Evolutionary conservation across 768 basidiomycete species (phyloP).

Genomic region (Candolleomyces eurysporus): DNA sequence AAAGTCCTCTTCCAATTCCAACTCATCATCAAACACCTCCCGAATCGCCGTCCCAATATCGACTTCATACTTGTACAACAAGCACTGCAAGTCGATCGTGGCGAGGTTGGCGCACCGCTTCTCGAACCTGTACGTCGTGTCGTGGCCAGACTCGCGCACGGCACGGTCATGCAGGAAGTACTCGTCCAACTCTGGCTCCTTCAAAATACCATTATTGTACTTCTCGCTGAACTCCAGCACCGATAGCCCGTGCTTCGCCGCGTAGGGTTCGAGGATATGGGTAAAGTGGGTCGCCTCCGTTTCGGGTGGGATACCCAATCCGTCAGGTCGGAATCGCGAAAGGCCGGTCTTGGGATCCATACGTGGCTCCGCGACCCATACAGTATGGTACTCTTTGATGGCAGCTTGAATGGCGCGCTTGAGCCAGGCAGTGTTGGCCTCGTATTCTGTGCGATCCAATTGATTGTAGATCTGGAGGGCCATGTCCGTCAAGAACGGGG

Average conservation of each 20-base stretch:
- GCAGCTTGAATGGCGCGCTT: constrained; percentile 96
- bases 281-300: constrained; percentile 99
- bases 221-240: constrained; percentile 96
- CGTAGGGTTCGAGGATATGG: constrained; percentile 94
- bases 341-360: constrained; percentile 94
- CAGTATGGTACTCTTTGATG: constrained; percentile 97
- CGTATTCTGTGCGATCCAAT: constrained; percentile 80
- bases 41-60: constrained; percentile 98
- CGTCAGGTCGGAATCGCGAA: constrained; percentile 91
- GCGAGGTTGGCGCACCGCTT: constrained; percentile 96
- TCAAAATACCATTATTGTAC: constrained; percentile 82
- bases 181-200: constrained; percentile 89
- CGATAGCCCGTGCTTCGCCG: constrained; percentile 86
- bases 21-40: constrained; percentile 90
- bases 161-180: constrained; percentile 97
- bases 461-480: constrained; percentile 97
- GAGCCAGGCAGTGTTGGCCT: constrained; percentile 85
- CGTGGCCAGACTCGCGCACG: constrained; percentile 95
- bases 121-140: constrained; percentile 96
- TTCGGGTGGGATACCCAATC: constrained; percentile 95
- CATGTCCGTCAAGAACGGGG: constrained; percentile 98
- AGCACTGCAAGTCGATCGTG: constrained; percentile 92
- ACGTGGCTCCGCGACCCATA: constrained; percentile 94
- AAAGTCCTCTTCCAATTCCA: constrained; percentile 93
- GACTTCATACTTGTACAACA: constrained; percentile 97